Percentiles rank a stretch among this genome's conserved stretches.
These are phyloP conservation scores for Tremellales sp. DNA, from an alignment of 1,284 basidiomycete genomes.

Conservation along the genomic window DNA sequence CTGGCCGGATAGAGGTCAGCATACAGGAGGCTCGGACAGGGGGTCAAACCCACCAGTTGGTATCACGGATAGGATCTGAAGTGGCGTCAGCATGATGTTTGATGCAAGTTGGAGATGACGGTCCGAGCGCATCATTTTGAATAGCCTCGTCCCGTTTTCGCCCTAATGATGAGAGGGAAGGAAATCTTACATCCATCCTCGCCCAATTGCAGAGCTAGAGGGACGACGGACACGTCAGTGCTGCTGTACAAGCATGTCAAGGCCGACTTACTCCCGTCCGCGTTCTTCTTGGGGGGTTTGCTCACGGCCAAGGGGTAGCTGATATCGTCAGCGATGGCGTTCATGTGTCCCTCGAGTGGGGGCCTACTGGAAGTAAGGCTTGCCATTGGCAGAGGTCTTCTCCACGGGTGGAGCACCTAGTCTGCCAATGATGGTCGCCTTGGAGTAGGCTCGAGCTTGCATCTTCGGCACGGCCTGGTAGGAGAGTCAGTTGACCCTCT, in stretches of 20 bases:
- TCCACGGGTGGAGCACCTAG: constrained; percentile 35
- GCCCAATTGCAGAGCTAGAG: constrained; percentile 22
- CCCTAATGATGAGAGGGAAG: neutral
- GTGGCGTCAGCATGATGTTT: neutral
- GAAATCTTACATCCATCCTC: constrained; percentile 28
- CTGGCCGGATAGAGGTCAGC: no score
- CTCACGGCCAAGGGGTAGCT: constrained; percentile 34
- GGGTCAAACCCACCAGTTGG: constrained; percentile 19
- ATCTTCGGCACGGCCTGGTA: neutral
- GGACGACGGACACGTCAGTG: constrained; percentile 5
- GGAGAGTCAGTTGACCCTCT: neutral
- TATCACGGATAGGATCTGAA: constrained; percentile 20
- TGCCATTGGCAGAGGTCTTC: constrained; percentile 24
- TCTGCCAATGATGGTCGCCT: constrained; percentile 39
- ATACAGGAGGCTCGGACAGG: constrained; percentile 20
- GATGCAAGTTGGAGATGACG: neutral
- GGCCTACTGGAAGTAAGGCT: constrained; percentile 29
- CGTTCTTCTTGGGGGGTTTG: constrained; percentile 34
- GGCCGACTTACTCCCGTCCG: constrained; percentile 27
- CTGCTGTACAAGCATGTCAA: neutral
- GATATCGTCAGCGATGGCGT: constrained; percentile 1
- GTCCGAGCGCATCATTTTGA: neutral
- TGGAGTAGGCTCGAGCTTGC: constrained; percentile 16
- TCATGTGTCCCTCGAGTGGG: neutral
- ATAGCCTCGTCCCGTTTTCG: no score